phyloP scores from a whole-genome alignment of 129 eudicot genomes.

The Lactuca saligna region DNA sequence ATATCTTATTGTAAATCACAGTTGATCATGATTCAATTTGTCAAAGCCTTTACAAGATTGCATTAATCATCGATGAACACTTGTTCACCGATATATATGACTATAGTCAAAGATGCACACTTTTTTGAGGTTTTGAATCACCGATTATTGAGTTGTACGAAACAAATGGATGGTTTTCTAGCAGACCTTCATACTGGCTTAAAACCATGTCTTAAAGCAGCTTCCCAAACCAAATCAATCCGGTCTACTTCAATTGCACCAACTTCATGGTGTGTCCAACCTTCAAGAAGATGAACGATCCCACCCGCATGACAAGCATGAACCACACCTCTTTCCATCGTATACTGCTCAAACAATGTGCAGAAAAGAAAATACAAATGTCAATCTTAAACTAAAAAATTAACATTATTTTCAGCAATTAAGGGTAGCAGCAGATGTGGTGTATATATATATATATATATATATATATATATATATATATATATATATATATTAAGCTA shows the following conservation, averaged over 20 bases:
- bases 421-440: neutral
- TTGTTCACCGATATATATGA: conserved; percentile 8
- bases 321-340: conserved; percentile 84
- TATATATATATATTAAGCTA: neutral
- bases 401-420: neutral
- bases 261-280: conserved; percentile 91
- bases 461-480: no score
- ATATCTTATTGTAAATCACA: neutral
- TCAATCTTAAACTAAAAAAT: neutral
- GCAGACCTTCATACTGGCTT: conserved; percentile 41
- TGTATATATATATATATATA: no score
- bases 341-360: conserved; percentile 48
- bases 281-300: conserved; percentile 86
- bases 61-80: neutral
- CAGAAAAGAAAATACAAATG: neutral
- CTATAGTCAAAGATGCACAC: conserved; percentile 3
- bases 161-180: conserved; percentile 3
- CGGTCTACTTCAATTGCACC: conserved; percentile 79
- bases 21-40: neutral
- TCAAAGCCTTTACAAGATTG: conserved; percentile 6
- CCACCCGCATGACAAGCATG: conserved; percentile 99
- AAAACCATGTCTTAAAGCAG: conserved; percentile 78
- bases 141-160: neutral
- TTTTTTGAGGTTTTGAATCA: conserved; percentile 1
- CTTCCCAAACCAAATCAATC: conserved; percentile 82